Base-by-base conservation (phyloP, 768 basidiomycete genomes). In the Agaricus blazei region DNA sequence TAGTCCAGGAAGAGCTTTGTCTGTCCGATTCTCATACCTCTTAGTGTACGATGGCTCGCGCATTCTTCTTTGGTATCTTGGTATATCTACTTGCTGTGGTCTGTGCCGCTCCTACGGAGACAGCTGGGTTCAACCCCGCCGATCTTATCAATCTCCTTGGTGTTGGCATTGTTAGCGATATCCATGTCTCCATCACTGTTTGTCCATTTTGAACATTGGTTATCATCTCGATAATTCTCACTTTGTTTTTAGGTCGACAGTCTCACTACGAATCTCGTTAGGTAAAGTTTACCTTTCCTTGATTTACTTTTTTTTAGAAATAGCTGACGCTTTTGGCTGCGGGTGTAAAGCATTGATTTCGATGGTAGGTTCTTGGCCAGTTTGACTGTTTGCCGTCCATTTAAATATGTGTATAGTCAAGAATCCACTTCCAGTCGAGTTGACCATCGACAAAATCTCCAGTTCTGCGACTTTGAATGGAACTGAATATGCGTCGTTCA, bases 401-500 rank as follows among this genome's bases (percentile, higher is more conserved):
- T 40, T 14, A 2, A 38, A 47, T 51, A 29, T 15, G 9, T 19
- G 9, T 38, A 26, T 48, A 76, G 75, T 71, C 43, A 64, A 71
- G 50, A 79, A 77, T 65, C 74, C 75, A 2, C 73, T 77, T 49
- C 65, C 73, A 23, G 62, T 78, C 42, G 77, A 78, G 48, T 68
- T 81, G 43, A 76, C 73, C 28, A 69, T 81, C 58, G 72, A 77
- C 58, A 64, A 67, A 51, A 69, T 79, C 23, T 66, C 65, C 50
- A 68, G 71, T 53, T 64, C 75, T 48, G 77, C 77, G 3, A 77
- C 78, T 0, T 66, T 87, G 48, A 75, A 83, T 54, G 78, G 75
- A 12, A 75, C 77, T 37, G 74, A 70, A 34, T 87, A 75, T 60
- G 84, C 85, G 19, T 72, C 73, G 43, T 87, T 87, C 65, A 74